Conservation (phyloP, 75 land plant species). For the Chamaecyparis obtusa region DNA sequence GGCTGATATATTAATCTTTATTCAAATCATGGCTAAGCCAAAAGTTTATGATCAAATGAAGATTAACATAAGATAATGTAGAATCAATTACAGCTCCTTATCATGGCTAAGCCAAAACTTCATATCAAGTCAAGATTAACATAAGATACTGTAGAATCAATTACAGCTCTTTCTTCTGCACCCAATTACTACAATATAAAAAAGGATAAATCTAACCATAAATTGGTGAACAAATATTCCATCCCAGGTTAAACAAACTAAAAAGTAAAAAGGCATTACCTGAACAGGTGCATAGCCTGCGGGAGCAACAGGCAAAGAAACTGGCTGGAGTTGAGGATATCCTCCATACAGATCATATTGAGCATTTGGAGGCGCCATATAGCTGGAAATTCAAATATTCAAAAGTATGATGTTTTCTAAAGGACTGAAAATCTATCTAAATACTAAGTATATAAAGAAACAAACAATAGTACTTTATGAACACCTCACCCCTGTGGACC, state of each 20-base stretch:
- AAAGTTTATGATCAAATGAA: neutral
- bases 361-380: constrained; percentile 62
- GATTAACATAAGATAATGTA: neutral
- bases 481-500: constrained; percentile 67
- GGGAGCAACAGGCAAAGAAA: constrained; percentile 65
- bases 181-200: neutral
- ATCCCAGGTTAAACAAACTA: neutral
- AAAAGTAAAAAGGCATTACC: constrained; percentile 29
- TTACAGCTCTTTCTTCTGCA: neutral
- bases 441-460: neutral
- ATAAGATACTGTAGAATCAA: too few species aligned
- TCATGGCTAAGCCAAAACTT: neutral
- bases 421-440: neutral
- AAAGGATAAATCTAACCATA: neutral
- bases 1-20: neutral
- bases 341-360: constrained; percentile 93
- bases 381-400: constrained; percentile 38
- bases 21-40: neutral
- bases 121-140: neutral
- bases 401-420: neutral
- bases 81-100: neutral
- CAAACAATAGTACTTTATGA: neutral
- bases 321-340: constrained; percentile 62
- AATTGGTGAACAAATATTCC: neutral
- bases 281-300: constrained; percentile 94